Evolutionary conservation across 106 monocot species (phyloP).

Genomic region (Dioscorea alata): DNA sequence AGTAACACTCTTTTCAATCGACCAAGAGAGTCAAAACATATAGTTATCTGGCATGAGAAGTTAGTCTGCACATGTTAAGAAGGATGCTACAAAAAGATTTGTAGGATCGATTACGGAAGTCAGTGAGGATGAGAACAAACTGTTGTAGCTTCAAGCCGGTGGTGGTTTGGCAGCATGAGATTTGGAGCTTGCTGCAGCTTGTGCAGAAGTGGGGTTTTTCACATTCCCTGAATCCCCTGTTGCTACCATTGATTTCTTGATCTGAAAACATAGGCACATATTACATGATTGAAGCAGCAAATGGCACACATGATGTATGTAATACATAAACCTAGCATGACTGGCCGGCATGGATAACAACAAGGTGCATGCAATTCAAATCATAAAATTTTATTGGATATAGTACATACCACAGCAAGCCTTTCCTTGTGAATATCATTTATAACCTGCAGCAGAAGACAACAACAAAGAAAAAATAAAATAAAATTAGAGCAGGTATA

Average conservation of each 20-base stretch:
- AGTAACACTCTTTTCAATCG: too few species aligned
- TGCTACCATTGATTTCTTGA: constrained; percentile 34
- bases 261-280: constrained; percentile 10
- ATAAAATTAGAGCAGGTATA: constrained; percentile 1
- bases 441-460: constrained; percentile 31
- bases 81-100: too few species aligned
- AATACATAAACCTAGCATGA: neutral
- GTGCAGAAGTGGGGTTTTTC: constrained; percentile 21
- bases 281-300: neutral
- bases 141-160: neutral
- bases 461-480: constrained; percentile 6
- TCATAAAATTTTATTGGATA: neutral
- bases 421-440: constrained; percentile 97
- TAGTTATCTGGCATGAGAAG: too few species aligned
- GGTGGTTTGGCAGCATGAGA: constrained; percentile 17
- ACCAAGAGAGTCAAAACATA: too few species aligned
- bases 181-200: constrained; percentile 17
- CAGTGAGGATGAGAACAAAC: too few species aligned
- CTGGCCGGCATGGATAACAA: too few species aligned
- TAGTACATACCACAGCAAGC: constrained; percentile 63
- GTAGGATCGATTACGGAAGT: too few species aligned
- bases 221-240: constrained; percentile 9
- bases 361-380: neutral
- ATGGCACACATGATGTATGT: neutral
- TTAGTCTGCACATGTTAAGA: too few species aligned